Base-by-base conservation (phyloP, 768 basidiomycete genomes). In the Suillus ampliporus region DNA sequence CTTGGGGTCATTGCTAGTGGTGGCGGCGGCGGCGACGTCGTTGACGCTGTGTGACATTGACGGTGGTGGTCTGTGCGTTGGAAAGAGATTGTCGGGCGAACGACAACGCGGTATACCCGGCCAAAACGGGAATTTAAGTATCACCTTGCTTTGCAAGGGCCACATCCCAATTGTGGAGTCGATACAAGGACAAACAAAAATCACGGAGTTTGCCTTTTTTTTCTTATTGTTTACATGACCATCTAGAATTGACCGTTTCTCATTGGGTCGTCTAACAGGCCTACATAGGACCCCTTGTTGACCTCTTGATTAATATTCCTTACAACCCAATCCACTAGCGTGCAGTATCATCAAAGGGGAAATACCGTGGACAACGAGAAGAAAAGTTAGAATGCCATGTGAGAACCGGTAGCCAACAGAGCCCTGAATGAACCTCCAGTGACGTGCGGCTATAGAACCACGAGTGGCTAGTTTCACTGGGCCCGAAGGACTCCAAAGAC, bases 51-150 rank as follows among this genome's bases (percentile, higher is more conserved):
- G 71, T 62, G 66, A 23, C 74, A 75, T 75, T 61, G 66, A 57
- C 68, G 57, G 68, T 58, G 57, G 57, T 68, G 69, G 75, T 75
- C 71, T 74, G 73, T 75, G 75, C 71, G 68, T 70, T 60, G 63
- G 57, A 64, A 11, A 67, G 62, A 58, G 67, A 54, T 64, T 50
- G 72, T 68, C 64, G 70, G 60, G 59, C 69, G 67, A 72, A 71
- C 65, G 70, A 75, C 70, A 71, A 74, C 71, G 66, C 73, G 71
- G 68, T 69, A 71, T 40, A 26, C n/a, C 10, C 37, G 17, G 17
- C 54, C 38, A 56, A 56, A 56, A 56, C 38, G 38, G 54, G 54
- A 56, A 56, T 40, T 40, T 13, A 13, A 31, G 50, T 34, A 51
- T 51, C 50, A 51, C 50, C 50, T 51, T 19, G 50, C 48, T 31